phyloP scores from a whole-genome alignment of 208 protist genomes.

The Leishmania amazonensis region DNA sequence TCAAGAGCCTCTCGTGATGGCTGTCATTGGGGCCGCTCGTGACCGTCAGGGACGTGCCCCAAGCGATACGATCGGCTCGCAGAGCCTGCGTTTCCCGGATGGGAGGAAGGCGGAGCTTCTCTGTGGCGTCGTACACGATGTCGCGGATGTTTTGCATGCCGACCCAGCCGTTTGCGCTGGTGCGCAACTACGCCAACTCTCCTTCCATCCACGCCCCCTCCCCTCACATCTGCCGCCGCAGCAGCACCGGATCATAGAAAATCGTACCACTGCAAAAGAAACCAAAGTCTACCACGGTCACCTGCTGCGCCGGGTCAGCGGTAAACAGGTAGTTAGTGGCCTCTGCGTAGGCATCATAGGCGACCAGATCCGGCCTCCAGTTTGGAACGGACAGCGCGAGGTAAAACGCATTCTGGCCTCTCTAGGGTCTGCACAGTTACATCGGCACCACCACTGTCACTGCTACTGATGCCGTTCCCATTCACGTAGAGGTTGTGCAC shows the following conservation, averaged over 20 bases:
- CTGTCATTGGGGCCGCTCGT: background rate
- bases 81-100: background rate
- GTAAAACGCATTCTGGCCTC: background rate
- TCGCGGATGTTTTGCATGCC: constrained; percentile 27
- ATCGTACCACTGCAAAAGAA: constrained; percentile 23
- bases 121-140: constrained; percentile 30
- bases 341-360: background rate
- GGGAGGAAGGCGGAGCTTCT: background rate
- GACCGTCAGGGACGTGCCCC: background rate
- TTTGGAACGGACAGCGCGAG: constrained; percentile 33
- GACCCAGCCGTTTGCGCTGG: constrained; percentile 23
- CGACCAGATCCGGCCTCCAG: constrained; percentile 19
- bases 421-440: no score
- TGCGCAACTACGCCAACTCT: constrained; percentile 4
- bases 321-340: constrained; percentile 9
- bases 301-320: background rate
- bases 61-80: constrained; percentile 3
- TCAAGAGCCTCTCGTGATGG: constrained; percentile 6
- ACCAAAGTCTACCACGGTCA: constrained; percentile 31
- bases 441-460: background rate
- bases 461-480: background rate
- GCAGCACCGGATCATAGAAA: constrained; percentile 35
- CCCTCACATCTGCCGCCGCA: constrained; percentile 22
- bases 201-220: constrained; percentile 5
- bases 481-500: constrained; percentile 39